Evolutionary conservation across 2,329 filamentous ascomycete species (phyloP).

Genomic region (Cercospora sp.): DNA sequence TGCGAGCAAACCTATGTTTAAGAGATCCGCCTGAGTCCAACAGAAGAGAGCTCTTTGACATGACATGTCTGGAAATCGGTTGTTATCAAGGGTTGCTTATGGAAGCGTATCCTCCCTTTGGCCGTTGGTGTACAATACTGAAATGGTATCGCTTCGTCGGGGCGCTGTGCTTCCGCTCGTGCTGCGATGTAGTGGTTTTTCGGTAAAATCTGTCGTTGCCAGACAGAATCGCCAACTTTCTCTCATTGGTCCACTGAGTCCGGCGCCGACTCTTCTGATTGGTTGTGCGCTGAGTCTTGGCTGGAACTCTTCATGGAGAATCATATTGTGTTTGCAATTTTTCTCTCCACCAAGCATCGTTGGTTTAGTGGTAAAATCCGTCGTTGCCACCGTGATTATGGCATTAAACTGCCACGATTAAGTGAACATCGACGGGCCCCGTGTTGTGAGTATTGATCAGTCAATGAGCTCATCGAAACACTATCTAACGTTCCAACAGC

Average conservation of each 20-base stretch:
- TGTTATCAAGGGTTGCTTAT: neutral
- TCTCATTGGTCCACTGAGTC: neutral
- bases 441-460: neutral
- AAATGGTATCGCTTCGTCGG: neutral
- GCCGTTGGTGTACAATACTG: neutral
- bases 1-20: neutral
- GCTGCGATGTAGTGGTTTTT: neutral
- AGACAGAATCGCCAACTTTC: no score
- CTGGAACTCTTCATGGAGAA: accelerated
- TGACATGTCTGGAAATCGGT: neutral
- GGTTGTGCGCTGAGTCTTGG: neutral
- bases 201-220: neutral
- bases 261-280: neutral
- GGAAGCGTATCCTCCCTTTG: neutral
- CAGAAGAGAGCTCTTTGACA: neutral
- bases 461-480: neutral
- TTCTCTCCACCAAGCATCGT: neutral
- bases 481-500: neutral
- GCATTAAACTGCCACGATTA: no score
- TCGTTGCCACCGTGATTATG: neutral
- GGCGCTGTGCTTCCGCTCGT: neutral
- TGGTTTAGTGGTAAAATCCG: neutral
- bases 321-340: neutral
- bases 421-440: neutral
- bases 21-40: neutral